Percentiles rank a stretch among this genome's conserved stretches.
Evolutionary conservation across 257 asterid genomes (phyloP).

Genomic region (Jaltomata sinuosa): DNA sequence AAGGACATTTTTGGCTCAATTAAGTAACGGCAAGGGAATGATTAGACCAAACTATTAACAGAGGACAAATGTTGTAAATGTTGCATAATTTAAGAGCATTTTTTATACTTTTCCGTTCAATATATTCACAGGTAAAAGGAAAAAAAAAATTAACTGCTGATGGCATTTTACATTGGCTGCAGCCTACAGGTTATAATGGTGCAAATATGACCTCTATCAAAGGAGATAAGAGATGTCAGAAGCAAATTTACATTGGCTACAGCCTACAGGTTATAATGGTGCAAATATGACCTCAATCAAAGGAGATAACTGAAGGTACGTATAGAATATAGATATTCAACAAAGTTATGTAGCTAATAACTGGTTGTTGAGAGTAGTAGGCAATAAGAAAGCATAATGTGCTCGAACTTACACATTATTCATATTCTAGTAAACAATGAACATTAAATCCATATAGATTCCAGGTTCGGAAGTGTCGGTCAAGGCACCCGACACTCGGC

Average conservation of each 20-base stretch:
- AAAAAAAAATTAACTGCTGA: neutral
- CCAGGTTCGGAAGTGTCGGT: neutral
- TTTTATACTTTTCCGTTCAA: neutral
- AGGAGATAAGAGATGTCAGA: neutral
- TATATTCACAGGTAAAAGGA: neutral
- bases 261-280: neutral
- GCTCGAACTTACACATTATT: neutral
- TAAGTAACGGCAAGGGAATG: no score
- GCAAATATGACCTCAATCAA: neutral
- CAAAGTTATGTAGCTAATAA: neutral
- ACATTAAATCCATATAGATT: neutral
- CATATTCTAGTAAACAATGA: neutral
- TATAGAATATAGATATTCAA: neutral
- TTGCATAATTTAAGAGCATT: neutral
- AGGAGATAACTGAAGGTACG: neutral
- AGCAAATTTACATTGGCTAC: neutral
- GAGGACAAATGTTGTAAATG: neutral
- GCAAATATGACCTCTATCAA: neutral
- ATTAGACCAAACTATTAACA: neutral
- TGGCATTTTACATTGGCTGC: neutral
- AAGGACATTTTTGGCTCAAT: no score
- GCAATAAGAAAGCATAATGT: neutral
- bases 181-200: neutral
- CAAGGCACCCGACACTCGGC: conserved; percentile 46
- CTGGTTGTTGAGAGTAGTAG: neutral